A percentile compares a stretch with the other conserved stretches of the same genome.
Evolutionary conservation across 495 filamentous ascomycete species (phyloP).

Genomic region (Penicillium nucicola): DNA sequence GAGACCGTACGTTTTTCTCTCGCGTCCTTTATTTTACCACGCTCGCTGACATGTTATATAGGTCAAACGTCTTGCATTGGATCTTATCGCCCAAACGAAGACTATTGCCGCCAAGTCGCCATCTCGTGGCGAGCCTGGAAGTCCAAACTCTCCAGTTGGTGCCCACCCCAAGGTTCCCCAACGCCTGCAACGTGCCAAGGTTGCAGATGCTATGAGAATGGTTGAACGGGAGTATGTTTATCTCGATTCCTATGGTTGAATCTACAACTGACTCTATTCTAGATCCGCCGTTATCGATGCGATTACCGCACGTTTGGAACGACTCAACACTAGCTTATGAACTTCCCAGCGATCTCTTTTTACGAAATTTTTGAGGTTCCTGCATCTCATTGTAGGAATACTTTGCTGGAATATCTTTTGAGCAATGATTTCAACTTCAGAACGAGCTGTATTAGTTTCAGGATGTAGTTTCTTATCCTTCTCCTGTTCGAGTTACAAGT

Average conservation of each 20-base stretch:
- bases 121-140: conserved; percentile 25
- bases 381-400: not conserved
- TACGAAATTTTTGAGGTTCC: not conserved
- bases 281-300: conserved; percentile 40
- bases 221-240: conserved; percentile 62
- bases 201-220: conserved; percentile 65
- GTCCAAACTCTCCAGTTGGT: conserved; percentile 25
- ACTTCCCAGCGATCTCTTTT: not conserved
- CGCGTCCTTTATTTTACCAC: conserved; percentile 3
- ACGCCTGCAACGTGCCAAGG: conserved; percentile 63
- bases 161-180: conserved; percentile 55
- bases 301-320: conserved; percentile 39
- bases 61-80: conserved; percentile 46
- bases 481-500: no score
- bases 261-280: conserved; percentile 5
- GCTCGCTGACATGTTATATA: conserved; percentile 20
- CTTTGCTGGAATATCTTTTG: no score
- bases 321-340: conserved; percentile 32
- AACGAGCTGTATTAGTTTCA: no score
- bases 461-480: no score
- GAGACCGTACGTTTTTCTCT: conserved; percentile 31
- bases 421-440: no score
- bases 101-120: conserved; percentile 30
- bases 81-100: conserved; percentile 50
- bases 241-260: not conserved